Evolutionary conservation across 2,329 filamentous ascomycete species (phyloP).

Genomic region (Aspergillus sp.): DNA sequence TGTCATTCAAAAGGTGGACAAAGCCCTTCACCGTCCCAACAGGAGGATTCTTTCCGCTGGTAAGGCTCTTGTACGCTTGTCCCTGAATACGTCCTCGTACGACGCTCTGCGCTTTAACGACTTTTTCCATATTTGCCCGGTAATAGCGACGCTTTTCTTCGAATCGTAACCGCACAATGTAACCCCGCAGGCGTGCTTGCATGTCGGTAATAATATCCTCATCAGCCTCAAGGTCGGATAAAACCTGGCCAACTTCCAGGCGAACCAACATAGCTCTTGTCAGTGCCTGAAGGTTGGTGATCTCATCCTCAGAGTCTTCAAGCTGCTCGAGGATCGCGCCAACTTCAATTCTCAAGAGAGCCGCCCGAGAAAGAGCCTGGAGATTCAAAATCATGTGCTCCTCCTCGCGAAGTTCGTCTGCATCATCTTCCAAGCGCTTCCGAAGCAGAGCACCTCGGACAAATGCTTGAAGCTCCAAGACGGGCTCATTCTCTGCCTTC

Average conservation of each 20-base stretch:
- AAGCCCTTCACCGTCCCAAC: constrained; percentile 97
- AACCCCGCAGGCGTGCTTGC: constrained; percentile 67
- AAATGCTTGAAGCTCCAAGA: constrained; percentile 48
- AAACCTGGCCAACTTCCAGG: constrained; percentile 62
- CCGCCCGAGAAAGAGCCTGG: constrained; percentile 37
- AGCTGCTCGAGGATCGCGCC: constrained; percentile 60
- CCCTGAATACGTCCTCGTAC: constrained; percentile 91
- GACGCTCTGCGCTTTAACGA: constrained; percentile 97
- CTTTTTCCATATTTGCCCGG: constrained; percentile 96
- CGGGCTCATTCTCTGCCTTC: constrained; percentile 34
- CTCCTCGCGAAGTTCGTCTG: constrained; percentile 24
- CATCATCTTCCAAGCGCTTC: constrained; percentile 23
- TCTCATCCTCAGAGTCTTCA: constrained; percentile 58
- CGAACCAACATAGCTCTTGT: constrained; percentile 73
- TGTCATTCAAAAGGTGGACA: constrained; percentile 94
- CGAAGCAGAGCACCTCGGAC: constrained; percentile 39
- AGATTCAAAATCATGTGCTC: constrained; percentile 26
- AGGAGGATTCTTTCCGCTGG: constrained; percentile 90
- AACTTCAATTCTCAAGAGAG: constrained; percentile 34
- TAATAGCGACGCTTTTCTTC: constrained; percentile 82
- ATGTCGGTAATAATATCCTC: constrained; percentile 70
- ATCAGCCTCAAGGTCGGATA: constrained; percentile 73
- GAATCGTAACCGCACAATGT: constrained; percentile 67
- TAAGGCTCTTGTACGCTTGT: constrained; percentile 95
- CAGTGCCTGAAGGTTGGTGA: constrained; percentile 66